phyloP scores from a whole-genome alignment of 2,329 filamentous ascomycete genomes.

The Aquanectria penicillioides region DNA sequence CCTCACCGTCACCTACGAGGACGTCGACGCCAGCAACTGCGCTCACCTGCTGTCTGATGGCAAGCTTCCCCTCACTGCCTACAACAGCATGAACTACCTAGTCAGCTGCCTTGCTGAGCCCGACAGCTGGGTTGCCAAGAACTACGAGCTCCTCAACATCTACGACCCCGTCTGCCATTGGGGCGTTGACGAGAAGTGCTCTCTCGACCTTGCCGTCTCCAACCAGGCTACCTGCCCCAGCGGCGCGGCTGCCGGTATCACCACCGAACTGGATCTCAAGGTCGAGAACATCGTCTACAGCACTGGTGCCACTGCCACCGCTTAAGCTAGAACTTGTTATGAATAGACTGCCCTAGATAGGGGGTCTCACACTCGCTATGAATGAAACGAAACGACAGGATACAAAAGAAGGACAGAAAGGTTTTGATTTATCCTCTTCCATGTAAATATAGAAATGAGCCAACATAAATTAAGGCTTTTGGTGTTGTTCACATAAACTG shows the following conservation, averaged over 20 bases:
- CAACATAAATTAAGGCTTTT: too few species aligned
- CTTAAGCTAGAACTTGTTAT: constrained; percentile 2
- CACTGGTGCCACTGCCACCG: constrained; percentile 50
- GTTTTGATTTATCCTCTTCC: constrained; percentile 30
- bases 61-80: constrained; percentile 64
- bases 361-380: constrained; percentile 33
- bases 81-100: constrained; percentile 67
- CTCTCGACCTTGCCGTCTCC: constrained; percentile 55
- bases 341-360: constrained; percentile 30
- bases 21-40: constrained; percentile 60
- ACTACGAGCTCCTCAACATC: constrained; percentile 65
- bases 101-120: constrained; percentile 56
- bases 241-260: constrained; percentile 49
- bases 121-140: constrained; percentile 62
- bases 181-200: constrained; percentile 63
- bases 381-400: constrained; percentile 31
- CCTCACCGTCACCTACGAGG: constrained; percentile 61
- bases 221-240: constrained; percentile 64
- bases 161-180: constrained; percentile 59
- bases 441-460: too few species aligned
- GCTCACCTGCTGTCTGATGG: constrained; percentile 57
- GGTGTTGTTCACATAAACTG: too few species aligned
- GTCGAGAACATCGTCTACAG: constrained; percentile 64
- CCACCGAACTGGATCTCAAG: constrained; percentile 38
- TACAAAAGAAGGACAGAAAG: constrained; percentile 25